A percentile compares a stretch with the other conserved stretches of the same genome.
Evolutionary conservation across 2,329 filamentous ascomycete species (phyloP).

Genomic region (Uncinocarpus reesii): DNA sequence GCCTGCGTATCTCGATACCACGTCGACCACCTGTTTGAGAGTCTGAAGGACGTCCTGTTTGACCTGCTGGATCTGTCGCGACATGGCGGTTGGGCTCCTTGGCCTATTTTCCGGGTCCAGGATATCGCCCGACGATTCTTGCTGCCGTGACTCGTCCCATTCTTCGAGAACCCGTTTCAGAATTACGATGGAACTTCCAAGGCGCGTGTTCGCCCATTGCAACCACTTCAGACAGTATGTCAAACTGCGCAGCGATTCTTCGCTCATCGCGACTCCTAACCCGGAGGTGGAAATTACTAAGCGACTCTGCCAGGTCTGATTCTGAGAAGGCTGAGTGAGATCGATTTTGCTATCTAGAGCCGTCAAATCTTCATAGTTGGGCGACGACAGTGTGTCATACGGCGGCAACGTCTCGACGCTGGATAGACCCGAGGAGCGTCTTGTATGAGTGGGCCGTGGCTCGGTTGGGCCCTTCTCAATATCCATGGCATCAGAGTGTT

Average conservation of each 20-base stretch:
- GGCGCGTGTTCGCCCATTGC: slow-evolving; percentile 68
- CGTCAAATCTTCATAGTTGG: slow-evolving; percentile 58
- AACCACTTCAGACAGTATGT: slow-evolving; percentile 77
- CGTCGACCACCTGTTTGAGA: slow-evolving; percentile 69
- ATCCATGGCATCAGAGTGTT: slow-evolving; percentile 38
- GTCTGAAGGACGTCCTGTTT: slow-evolving; percentile 65
- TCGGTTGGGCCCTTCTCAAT: slow-evolving; percentile 36
- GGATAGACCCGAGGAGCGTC: slow-evolving; percentile 55
- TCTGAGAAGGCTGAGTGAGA: slow-evolving; percentile 21
- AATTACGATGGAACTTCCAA: slow-evolving; percentile 63
- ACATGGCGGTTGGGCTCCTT: slow-evolving; percentile 39
- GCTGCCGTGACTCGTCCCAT: slow-evolving; percentile 50
- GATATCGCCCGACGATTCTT: slow-evolving; percentile 17
- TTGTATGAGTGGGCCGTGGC: slow-evolving; percentile 22
- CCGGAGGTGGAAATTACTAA: slow-evolving; percentile 85
- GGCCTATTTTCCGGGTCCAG: slow-evolving; percentile 19
- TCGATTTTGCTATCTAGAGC: slow-evolving; percentile 24
- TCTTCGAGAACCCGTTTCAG: slow-evolving; percentile 68
- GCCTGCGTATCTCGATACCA: slow-evolving; percentile 83
- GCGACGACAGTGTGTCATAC: slow-evolving; percentile 69
- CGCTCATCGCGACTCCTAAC: slow-evolving; percentile 80
- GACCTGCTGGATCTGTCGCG: slow-evolving; percentile 52
- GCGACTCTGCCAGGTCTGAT: slow-evolving; percentile 61
- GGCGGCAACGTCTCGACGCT: slow-evolving; percentile 68
- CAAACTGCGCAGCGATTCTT: slow-evolving; percentile 72